phyloP scores from a whole-genome alignment of 768 basidiomycete species.

The Austroboletus eburneus region DNA sequence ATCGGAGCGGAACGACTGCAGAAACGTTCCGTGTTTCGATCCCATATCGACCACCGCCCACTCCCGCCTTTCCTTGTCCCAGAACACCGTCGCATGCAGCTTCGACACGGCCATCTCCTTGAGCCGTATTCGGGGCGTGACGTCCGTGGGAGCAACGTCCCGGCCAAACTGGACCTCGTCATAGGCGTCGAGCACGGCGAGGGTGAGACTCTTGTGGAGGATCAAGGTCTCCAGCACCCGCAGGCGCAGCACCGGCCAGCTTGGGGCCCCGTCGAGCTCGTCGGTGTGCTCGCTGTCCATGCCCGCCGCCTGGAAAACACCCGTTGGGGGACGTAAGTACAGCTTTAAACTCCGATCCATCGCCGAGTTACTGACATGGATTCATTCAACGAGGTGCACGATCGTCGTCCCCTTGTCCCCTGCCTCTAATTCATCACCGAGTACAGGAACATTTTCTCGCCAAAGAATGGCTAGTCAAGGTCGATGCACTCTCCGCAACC shows the following conservation, averaged over 20 bases:
- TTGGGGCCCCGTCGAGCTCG: neutral
- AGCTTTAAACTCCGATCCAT: constrained; percentile 24
- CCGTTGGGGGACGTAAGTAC: neutral
- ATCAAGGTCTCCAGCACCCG: constrained; percentile 37
- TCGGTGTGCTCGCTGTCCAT: constrained; percentile 13
- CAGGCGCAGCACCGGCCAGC: constrained; percentile 43
- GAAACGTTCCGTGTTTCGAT: constrained; percentile 78
- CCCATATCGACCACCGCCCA: constrained; percentile 86
- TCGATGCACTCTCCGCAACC: constrained; percentile 52
- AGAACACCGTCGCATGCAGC: constrained; percentile 71
- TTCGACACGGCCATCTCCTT: constrained; percentile 87
- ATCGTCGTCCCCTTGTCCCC: neutral
- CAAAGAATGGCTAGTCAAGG: constrained; percentile 74
- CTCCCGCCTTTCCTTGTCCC: constrained; percentile 52
- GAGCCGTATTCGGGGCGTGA: constrained; percentile 62
- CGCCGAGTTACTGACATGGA: constrained; percentile 34
- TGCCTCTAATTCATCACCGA: neutral
- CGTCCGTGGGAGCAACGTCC: constrained; percentile 51
- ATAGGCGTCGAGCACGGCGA: constrained; percentile 61
- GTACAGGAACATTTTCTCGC: constrained; percentile 52
- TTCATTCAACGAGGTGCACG: constrained; percentile 41
- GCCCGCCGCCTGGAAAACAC: neutral
- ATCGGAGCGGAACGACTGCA: constrained; percentile 29
- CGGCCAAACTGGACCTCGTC: constrained; percentile 71
- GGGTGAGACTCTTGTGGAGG: constrained; percentile 45